Evolutionary conservation across 208 protist species (phyloP).

Genomic region (Acanthamoeba lenticulata): DNA sequence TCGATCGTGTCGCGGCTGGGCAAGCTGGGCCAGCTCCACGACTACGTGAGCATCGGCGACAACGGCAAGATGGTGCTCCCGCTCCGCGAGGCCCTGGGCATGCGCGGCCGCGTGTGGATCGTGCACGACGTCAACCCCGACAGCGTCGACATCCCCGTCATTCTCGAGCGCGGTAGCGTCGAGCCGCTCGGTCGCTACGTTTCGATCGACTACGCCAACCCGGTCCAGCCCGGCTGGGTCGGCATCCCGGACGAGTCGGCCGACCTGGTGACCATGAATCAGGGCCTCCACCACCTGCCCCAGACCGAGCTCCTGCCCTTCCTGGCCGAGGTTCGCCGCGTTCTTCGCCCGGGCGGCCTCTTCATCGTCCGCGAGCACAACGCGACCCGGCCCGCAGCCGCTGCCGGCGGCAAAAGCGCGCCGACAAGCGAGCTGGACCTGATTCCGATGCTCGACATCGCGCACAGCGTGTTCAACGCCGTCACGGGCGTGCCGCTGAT

Average conservation of each 20-base stretch:
- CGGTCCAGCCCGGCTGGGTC: constrained; percentile 21
- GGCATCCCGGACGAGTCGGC: constrained; percentile 57
- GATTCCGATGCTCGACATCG: constrained; percentile 79
- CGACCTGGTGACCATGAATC: constrained; percentile 80
- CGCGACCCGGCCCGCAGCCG: neutral
- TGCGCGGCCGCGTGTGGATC: constrained; percentile 21
- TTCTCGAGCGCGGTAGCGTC: constrained; percentile 73
- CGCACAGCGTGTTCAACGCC: constrained; percentile 83
- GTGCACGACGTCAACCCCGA: constrained; percentile 9
- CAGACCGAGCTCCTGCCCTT: constrained; percentile 67
- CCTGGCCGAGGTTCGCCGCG: constrained; percentile 68
- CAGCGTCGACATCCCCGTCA: constrained; percentile 62
- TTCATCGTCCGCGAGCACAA: constrained; percentile 84
- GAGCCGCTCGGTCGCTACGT: constrained; percentile 70
- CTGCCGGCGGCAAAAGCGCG: no score
- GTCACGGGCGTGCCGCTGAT: constrained; percentile 75
- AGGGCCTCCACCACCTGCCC: constrained; percentile 83
- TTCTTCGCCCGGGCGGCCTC: constrained; percentile 79
- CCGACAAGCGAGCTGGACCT: constrained; percentile 23
- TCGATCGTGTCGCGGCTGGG: constrained; percentile 72
- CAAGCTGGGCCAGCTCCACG: constrained; percentile 48
- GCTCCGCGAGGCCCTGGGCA: constrained; percentile 30
- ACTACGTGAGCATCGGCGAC: constrained; percentile 79
- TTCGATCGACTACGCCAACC: constrained; percentile 73
- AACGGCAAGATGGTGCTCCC: constrained; percentile 72